Evolutionary conservation across 495 filamentous ascomycete species (phyloP).

Genomic region (Chaetomidium leptoderma): DNA sequence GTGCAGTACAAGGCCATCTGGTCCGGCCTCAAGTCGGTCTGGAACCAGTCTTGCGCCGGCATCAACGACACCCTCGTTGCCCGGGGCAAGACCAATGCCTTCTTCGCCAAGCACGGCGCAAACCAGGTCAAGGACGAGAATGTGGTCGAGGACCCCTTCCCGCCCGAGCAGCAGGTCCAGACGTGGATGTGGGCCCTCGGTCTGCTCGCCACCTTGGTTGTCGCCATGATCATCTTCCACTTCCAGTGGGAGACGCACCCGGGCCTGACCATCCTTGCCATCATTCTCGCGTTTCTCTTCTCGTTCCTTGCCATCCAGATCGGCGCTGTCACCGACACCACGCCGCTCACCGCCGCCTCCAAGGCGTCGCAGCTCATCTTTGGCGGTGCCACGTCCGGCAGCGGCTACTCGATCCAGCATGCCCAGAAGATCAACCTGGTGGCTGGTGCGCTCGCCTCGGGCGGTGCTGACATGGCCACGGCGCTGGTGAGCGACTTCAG

Average conservation of each 20-base stretch:
- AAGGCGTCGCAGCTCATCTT: constrained; percentile 67
- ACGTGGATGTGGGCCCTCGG: constrained; percentile 59
- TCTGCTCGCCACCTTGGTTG: constrained; percentile 48
- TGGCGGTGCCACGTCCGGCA: constrained; percentile 54
- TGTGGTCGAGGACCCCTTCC: constrained; percentile 49
- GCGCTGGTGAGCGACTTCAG: constrained; percentile 58
- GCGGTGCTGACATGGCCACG: constrained; percentile 54
- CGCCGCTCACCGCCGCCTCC: constrained; percentile 59
- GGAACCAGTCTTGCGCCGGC: constrained; percentile 41
- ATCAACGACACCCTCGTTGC: constrained; percentile 39
- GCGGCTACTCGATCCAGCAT: constrained; percentile 40
- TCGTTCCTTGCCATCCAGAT: constrained; percentile 65
- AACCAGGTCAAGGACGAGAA: constrained; percentile 27
- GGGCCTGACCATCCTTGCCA: constrained; percentile 57
- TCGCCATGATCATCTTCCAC: constrained; percentile 55
- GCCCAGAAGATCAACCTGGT: constrained; percentile 60
- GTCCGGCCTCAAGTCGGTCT: constrained; percentile 48
- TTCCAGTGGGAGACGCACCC: constrained; percentile 59
- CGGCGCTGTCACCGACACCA: constrained; percentile 58
- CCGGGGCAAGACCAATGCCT: constrained; percentile 43
- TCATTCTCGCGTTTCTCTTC: constrained; percentile 62
- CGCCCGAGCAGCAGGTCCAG: constrained; percentile 52
- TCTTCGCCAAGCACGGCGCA: constrained; percentile 43
- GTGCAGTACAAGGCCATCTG: constrained; percentile 59
- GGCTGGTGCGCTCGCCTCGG: constrained; percentile 57